Conservation (phyloP, 2,329 filamentous ascomycete species). For the Dactylellina cionopaga region DNA sequence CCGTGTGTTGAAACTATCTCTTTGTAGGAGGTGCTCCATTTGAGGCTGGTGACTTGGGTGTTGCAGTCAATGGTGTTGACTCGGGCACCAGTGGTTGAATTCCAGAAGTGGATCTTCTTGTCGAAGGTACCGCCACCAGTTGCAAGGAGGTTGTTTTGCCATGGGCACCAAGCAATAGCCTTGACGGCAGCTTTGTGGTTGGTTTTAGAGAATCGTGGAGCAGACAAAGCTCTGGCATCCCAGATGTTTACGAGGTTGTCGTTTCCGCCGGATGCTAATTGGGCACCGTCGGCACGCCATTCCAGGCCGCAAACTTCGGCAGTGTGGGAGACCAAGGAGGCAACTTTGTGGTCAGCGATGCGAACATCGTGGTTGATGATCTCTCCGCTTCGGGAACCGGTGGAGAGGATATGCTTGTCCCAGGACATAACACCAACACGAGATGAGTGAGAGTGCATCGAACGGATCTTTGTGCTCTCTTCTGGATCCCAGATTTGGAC, state of each 20-base stretch:
- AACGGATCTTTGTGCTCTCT: constrained; percentile 92
- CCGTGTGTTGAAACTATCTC: constrained; percentile 98
- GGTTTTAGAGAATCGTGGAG: constrained; percentile 99
- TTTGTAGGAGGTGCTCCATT: constrained; percentile 96
- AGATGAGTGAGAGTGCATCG: constrained; percentile 97
- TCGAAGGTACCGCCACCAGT: constrained; percentile 90
- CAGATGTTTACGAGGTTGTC: constrained; percentile 99
- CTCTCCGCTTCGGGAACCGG: constrained; percentile 90
- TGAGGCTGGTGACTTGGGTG: constrained; percentile 93
- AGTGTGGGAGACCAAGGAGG: constrained; percentile 95
- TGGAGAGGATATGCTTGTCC: constrained; percentile 98
- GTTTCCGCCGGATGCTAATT: constrained; percentile 96
- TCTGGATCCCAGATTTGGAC: constrained; percentile 99
- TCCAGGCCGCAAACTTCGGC: constrained; percentile 98
- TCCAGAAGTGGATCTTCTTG: constrained; percentile 99
- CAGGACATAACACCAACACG: constrained; percentile 98
- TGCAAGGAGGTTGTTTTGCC: constrained; percentile 86
- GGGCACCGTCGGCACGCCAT: constrained; percentile 95
- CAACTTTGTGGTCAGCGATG: constrained; percentile 96
- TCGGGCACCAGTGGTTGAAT: constrained; percentile 94
- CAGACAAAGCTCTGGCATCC: constrained; percentile 91
- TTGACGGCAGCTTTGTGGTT: constrained; percentile 95
- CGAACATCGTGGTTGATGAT: constrained; percentile 99
- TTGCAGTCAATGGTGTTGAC: constrained; percentile 99
- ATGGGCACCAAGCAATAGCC: constrained; percentile 95